These are phyloP conservation scores for Barnettozyma populi DNA, from an alignment of 805 yeast species.

Conservation along the genomic window DNA sequence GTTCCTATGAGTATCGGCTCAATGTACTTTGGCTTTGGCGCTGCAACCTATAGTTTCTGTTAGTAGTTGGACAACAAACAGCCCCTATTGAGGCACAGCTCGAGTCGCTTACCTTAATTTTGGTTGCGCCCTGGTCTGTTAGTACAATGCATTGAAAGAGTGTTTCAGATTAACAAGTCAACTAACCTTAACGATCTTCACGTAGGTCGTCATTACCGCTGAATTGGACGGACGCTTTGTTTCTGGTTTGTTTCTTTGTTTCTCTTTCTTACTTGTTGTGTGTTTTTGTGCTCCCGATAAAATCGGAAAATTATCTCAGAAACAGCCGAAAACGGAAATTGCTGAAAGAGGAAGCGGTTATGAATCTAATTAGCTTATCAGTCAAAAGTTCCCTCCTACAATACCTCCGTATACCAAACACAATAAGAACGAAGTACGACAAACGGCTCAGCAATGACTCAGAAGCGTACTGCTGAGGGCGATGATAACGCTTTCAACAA, in stretches of 20 bases:
- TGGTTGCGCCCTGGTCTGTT: conserved; percentile 52
- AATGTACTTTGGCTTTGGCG: conserved; percentile 95
- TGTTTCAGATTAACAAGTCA: neutral
- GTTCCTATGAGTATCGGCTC: conserved; percentile 76
- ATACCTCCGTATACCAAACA: too few relatives aligned
- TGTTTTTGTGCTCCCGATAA: neutral
- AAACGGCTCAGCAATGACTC: neutral
- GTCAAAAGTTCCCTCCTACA: too few relatives aligned
- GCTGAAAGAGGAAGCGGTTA: too few relatives aligned
- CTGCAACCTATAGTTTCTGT: conserved; percentile 56
- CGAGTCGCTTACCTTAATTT: conserved; percentile 39
- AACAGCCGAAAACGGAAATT: neutral
- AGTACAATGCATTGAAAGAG: neutral
- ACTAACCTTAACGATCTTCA: conserved; percentile 63
- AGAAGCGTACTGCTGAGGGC: neutral
- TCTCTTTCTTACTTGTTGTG: too few relatives aligned
- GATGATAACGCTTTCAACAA: neutral
- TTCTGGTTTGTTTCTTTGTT: neutral
- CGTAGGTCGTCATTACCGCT: conserved; percentile 52
- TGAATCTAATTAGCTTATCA: too few relatives aligned
- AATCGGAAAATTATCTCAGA: too few relatives aligned
- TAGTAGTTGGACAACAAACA: neutral
- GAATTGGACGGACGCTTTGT: neutral
- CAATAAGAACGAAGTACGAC: too few relatives aligned
- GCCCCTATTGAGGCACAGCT: neutral